Conservation (phyloP, 306 rosid species). For the Leucaena leucocephala region DNA sequence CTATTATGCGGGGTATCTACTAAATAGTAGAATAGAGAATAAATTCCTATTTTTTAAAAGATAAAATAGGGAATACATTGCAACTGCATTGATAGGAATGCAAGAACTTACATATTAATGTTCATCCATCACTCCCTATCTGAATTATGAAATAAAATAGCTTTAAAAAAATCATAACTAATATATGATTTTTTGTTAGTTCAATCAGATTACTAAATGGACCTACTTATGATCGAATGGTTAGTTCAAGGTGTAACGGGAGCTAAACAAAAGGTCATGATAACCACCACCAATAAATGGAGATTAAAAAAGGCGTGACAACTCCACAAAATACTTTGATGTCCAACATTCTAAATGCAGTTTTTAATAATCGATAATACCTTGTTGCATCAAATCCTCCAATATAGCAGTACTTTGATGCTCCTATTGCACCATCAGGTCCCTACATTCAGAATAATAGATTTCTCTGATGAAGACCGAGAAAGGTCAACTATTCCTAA, state of each 20-base stretch:
- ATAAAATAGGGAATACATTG: not conserved
- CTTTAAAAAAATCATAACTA: slow-evolving; percentile 2
- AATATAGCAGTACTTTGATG: slow-evolving; percentile 93
- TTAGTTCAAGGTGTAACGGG: slow-evolving; percentile 13
- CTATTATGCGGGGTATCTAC: not conserved
- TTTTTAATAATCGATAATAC: slow-evolving; percentile 45
- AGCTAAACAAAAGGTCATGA: not conserved
- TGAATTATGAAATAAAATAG: slow-evolving; percentile 8
- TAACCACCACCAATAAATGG: not conserved
- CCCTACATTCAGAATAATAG: slow-evolving; percentile 62
- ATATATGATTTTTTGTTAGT: slow-evolving; percentile 11
- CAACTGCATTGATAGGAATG: not conserved
- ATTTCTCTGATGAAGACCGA: slow-evolving; percentile 30
- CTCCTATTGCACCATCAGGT: slow-evolving; percentile 96
- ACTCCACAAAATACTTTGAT: not conserved
- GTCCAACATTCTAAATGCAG: slow-evolving; percentile 18
- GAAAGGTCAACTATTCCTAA: slow-evolving; percentile 17
- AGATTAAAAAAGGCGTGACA: not conserved
- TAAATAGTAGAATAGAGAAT: not conserved
- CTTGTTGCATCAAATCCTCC: slow-evolving; percentile 99
- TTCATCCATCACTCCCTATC: slow-evolving; percentile 7
- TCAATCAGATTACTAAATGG: not conserved
- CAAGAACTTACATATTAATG: not conserved
- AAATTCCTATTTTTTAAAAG: not conserved
- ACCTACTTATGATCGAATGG: slow-evolving; percentile 9